These are phyloP conservation scores for Plasmodium vinckei DNA, from an alignment of 169 alveolate genomes.

Conservation along the genomic window DNA sequence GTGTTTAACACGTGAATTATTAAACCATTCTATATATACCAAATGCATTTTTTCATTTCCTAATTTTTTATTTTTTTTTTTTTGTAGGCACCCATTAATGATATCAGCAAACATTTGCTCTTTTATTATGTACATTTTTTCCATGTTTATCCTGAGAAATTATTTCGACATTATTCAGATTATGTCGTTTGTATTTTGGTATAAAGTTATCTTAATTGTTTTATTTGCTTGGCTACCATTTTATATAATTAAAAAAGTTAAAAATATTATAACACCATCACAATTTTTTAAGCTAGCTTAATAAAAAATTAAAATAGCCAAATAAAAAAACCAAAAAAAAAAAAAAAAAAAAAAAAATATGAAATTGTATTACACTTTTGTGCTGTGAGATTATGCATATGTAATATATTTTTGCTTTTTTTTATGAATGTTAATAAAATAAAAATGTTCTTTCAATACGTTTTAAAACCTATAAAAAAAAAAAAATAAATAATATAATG, in stretches of 20 bases:
- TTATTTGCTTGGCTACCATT: slow-evolving; percentile 95
- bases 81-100: slow-evolving; percentile 87
- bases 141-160: slow-evolving; percentile 90
- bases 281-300: slow-evolving; percentile 87
- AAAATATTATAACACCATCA: slow-evolving; percentile 90
- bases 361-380: too few species aligned
- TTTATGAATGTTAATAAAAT: neutral
- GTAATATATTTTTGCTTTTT: neutral
- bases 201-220: slow-evolving; percentile 91
- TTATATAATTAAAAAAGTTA: slow-evolving; percentile 86
- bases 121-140: slow-evolving; percentile 87
- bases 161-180: slow-evolving; percentile 92
- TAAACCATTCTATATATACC: neutral
- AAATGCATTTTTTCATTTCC: neutral
- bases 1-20: neutral
- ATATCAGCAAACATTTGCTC: slow-evolving; percentile 87
- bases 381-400: neutral
- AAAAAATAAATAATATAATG: neutral
- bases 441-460: slow-evolving; percentile 25
- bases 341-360: too few species aligned
- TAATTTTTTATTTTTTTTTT: slow-evolving; percentile 12
- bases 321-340: neutral
- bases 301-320: neutral
- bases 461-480: slow-evolving; percentile 48
- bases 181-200: slow-evolving; percentile 90